A percentile compares a stretch with the other conserved stretches of the same genome.
These are phyloP conservation scores for Hygrophorus pudorinus DNA, from an alignment of 768 basidiomycete species.

Conservation along the genomic window DNA sequence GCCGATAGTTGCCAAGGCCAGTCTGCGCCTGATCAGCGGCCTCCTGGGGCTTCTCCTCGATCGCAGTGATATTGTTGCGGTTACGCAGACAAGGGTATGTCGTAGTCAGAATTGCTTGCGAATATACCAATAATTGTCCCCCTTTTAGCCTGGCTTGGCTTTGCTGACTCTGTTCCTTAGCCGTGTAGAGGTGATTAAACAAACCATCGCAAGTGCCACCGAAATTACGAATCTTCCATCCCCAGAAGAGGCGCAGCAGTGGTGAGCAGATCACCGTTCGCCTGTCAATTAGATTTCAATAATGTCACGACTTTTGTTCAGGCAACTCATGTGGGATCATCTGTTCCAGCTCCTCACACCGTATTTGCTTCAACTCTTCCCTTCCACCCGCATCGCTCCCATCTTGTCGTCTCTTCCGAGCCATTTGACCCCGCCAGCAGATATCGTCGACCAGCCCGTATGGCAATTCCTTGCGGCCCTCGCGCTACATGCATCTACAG, in stretches of 20 bases:
- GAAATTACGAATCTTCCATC: constrained; percentile 50
- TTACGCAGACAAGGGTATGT: constrained; percentile 76
- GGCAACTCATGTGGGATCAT: constrained; percentile 84
- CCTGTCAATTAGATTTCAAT: not conserved
- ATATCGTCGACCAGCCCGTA: constrained; percentile 79
- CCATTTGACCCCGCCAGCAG: constrained; percentile 29
- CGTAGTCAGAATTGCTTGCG: not conserved
- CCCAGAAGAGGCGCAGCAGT: constrained; percentile 72
- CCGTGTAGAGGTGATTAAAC: constrained; percentile 87
- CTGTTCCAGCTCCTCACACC: constrained; percentile 75
- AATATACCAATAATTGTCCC: constrained; percentile 6
- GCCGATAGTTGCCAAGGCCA: constrained; percentile 69
- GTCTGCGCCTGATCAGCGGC: constrained; percentile 76
- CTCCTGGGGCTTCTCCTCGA: constrained; percentile 77
- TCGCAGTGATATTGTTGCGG: constrained; percentile 59
- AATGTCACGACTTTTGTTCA: constrained; percentile 20
- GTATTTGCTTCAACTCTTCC: constrained; percentile 75
- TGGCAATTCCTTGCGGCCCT: constrained; percentile 91
- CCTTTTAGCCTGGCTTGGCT: constrained; percentile 74
- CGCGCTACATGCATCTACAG: constrained; percentile 71
- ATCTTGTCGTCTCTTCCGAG: constrained; percentile 23
- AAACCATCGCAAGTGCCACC: constrained; percentile 42
- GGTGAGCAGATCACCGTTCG: constrained; percentile 22
- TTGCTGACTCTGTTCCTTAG: constrained; percentile 86
- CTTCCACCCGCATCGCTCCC: constrained; percentile 65